A percentile compares a stretch with the other conserved stretches of the same genome.
phyloP scores from a whole-genome alignment of 2,329 filamentous ascomycete species.

The Lecanosticta acicola region DNA sequence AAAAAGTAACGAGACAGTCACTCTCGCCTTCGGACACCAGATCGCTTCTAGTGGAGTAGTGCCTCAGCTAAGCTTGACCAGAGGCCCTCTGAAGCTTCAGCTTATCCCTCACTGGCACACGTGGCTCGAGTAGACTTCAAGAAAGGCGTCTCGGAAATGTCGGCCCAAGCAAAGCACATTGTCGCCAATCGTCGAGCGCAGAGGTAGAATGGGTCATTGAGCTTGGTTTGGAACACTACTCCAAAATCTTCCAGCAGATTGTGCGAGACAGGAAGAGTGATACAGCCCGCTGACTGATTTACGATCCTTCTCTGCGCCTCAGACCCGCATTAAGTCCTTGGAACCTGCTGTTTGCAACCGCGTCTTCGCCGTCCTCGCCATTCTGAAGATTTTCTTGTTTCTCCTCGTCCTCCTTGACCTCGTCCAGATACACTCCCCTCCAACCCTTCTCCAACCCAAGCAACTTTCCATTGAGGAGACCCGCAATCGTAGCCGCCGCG shows the following conservation, averaged over 20 bases:
- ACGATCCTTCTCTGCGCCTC: no score
- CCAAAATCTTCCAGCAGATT: constrained; percentile 8
- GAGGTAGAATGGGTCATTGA: constrained; percentile 16
- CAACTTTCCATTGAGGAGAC: constrained; percentile 5
- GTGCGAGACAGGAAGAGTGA: background rate
- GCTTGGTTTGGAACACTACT: constrained; percentile 15
- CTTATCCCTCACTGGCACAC: no score
- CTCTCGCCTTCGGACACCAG: constrained; percentile 13
- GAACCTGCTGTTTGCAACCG: no score
- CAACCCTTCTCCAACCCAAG: constrained; percentile 8
- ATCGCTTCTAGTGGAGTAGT: constrained; percentile 11
- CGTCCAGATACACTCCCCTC: background rate
- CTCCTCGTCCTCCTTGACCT: no score
- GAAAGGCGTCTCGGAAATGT: constrained; percentile 12
- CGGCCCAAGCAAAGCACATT: constrained; percentile 11
- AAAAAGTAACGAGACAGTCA: constrained; percentile 12
- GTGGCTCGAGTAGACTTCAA: constrained; percentile 16
- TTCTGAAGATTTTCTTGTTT: no score
- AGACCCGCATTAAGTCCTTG: no score
- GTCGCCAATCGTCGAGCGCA: constrained; percentile 4
- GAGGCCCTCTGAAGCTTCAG: constrained; percentile 1
- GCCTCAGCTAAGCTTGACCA: constrained; percentile 12
- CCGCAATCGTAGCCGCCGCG: constrained; percentile 5
- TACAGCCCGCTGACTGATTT: background rate
- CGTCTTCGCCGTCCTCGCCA: no score